phyloP scores from a whole-genome alignment of 2,329 filamentous ascomycete genomes.

The Fusarium denticulatum region DNA sequence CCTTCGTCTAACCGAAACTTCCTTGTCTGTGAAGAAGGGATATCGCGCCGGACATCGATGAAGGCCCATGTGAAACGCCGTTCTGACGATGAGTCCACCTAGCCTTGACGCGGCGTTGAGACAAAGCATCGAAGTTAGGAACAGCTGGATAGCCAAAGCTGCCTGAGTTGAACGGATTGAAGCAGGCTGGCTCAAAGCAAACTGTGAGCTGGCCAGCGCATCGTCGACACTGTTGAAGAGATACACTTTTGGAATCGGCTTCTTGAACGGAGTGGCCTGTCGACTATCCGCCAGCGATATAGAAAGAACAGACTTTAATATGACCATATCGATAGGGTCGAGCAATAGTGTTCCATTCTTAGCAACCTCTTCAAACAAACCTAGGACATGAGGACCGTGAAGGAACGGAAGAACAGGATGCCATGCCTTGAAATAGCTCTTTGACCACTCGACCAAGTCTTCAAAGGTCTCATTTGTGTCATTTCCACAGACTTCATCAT shows the following conservation, averaged over 20 bases:
- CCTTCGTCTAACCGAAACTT: conserved; percentile 59
- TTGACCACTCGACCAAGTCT: conserved; percentile 59
- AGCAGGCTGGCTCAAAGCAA: conserved; percentile 57
- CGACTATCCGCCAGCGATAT: conserved; percentile 64
- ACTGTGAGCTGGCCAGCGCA: conserved; percentile 59
- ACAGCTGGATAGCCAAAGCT: conserved; percentile 62
- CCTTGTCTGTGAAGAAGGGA: conserved; percentile 57
- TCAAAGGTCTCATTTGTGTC: conserved; percentile 51
- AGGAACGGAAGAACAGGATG: conserved; percentile 66
- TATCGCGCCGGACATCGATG: conserved; percentile 66
- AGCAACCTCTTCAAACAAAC: conserved; percentile 56
- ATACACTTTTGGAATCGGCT: conserved; percentile 53
- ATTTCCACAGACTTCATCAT: conserved; percentile 46
- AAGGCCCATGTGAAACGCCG: conserved; percentile 66
- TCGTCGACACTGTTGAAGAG: conserved; percentile 61
- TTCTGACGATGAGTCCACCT: conserved; percentile 63
- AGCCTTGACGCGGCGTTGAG: conserved; percentile 66
- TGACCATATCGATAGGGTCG: background rate
- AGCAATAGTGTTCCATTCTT: conserved; percentile 36
- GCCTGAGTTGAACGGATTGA: conserved; percentile 61
- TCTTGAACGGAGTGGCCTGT: conserved; percentile 47
- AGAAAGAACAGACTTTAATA: conserved; percentile 57
- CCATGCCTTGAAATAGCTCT: conserved; percentile 67
- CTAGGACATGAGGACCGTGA: conserved; percentile 62
- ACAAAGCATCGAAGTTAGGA: conserved; percentile 65